These are phyloP conservation scores for Durotheca rogersii DNA, from an alignment of 495 filamentous ascomycete species.

Conservation along the genomic window DNA sequence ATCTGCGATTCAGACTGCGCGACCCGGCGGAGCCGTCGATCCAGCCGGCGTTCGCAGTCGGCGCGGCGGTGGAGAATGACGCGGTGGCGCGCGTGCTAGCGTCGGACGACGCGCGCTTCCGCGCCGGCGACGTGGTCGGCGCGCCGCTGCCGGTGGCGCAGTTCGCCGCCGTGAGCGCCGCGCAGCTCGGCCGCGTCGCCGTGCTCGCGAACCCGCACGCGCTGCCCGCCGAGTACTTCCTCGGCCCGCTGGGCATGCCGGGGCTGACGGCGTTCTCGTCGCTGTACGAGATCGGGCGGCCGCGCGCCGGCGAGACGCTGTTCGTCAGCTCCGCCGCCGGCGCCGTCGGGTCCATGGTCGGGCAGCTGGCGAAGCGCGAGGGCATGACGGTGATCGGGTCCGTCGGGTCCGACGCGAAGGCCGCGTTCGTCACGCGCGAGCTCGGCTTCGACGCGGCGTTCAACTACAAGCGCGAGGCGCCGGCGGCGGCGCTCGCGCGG, in stretches of 20 bases:
- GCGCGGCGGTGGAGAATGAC: not conserved
- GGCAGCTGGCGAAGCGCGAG: slow-evolving; percentile 83
- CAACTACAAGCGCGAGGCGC: slow-evolving; percentile 66
- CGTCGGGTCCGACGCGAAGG: slow-evolving; percentile 64
- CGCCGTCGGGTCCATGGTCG: slow-evolving; percentile 80
- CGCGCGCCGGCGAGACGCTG: slow-evolving; percentile 84
- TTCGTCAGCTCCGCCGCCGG: slow-evolving; percentile 79
- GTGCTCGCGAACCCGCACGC: slow-evolving; percentile 61
- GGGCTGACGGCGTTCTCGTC: slow-evolving; percentile 79
- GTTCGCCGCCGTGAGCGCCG: slow-evolving; percentile 45
- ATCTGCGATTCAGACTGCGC: slow-evolving; percentile 65
- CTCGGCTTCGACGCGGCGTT: slow-evolving; percentile 69
- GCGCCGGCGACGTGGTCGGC: slow-evolving; percentile 60
- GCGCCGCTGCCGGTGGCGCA: slow-evolving; percentile 56
- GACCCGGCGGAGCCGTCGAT: slow-evolving; percentile 36
- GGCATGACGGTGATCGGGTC: slow-evolving; percentile 78
- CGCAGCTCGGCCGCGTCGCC: slow-evolving; percentile 32
- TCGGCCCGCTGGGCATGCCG: slow-evolving; percentile 79
- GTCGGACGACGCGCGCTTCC: slow-evolving; percentile 58
- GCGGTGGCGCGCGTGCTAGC: slow-evolving; percentile 59
- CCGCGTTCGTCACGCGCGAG: slow-evolving; percentile 64
- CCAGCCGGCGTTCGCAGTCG: not conserved
- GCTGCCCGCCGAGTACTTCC: slow-evolving; percentile 59
- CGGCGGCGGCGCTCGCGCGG: slow-evolving; percentile 67
- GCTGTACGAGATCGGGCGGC: slow-evolving; percentile 78